A percentile compares a stretch with the other conserved stretches of the same genome.
Evolutionary conservation across 116 monocot species (phyloP).

Genomic region (Dioscorea cayenensis): DNA sequence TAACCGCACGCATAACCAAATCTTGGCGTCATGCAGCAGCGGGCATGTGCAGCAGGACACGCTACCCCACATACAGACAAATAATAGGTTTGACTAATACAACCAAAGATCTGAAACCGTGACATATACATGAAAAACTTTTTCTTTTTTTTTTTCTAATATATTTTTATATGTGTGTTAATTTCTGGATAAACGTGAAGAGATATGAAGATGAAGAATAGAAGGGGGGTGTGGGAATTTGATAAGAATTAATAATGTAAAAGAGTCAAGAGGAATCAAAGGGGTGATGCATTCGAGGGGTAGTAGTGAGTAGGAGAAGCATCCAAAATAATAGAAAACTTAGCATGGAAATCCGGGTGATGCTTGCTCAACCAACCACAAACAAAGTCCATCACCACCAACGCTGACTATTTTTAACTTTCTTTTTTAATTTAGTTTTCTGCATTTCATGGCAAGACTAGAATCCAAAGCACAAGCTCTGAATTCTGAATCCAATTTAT

Average conservation of each 20-base stretch:
- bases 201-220: background rate
- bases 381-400: background rate
- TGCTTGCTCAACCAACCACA: slow-evolving; percentile 4
- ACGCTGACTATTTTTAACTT: too few relatives aligned
- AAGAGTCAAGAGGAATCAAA: slow-evolving; percentile 1
- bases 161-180: background rate
- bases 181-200: background rate
- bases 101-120: background rate
- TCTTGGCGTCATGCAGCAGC: background rate
- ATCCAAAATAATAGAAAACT: slow-evolving; percentile 10
- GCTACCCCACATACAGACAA: slow-evolving; percentile 3
- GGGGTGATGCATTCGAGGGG: slow-evolving; percentile 16
- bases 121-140: background rate
- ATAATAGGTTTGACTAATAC: background rate
- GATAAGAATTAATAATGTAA: background rate
- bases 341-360: slow-evolving; percentile 1
- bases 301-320: slow-evolving; percentile 29
- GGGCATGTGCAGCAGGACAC: slow-evolving; percentile 4
- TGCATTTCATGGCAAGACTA: too few relatives aligned
- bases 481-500: background rate
- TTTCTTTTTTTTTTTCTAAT: too few relatives aligned
- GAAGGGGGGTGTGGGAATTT: background rate
- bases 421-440: too few relatives aligned
- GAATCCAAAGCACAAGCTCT: slow-evolving; percentile 1
- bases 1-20: background rate